Evolutionary conservation across 2,329 filamentous ascomycete genomes (phyloP).

Genomic region (Venturia effusa): DNA sequence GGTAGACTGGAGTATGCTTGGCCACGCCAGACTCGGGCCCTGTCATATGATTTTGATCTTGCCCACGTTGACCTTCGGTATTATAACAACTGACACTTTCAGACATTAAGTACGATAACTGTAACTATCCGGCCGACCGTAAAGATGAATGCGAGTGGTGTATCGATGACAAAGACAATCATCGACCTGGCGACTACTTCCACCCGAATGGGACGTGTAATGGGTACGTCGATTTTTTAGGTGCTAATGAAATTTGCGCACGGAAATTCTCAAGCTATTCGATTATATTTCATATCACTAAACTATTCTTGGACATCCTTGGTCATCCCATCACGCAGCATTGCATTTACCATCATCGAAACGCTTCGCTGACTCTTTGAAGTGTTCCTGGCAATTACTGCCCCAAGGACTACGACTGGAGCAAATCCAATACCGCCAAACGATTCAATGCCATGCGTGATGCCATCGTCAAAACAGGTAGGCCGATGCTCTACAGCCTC

Average conservation of each 20-base stretch:
- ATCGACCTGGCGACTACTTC: conserved; percentile 10
- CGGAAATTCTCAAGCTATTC: not conserved
- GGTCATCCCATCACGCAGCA: conserved; percentile 6
- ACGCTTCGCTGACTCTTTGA: not conserved
- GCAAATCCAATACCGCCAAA: conserved; percentile 33
- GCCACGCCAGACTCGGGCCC: not conserved
- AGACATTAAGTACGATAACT: conserved; percentile 27
- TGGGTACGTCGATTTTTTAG: not conserved
- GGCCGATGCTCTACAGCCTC: conserved; percentile 40
- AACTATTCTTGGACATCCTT: not conserved
- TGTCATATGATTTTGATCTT: not conserved
- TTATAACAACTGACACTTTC: conserved; percentile 11
- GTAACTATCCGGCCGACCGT: conserved; percentile 28
- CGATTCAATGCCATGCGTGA: conserved; percentile 44
- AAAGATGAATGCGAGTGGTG: conserved; percentile 30
- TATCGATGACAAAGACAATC: conserved; percentile 27
- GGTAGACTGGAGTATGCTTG: not conserved
- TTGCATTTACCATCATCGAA: not conserved
- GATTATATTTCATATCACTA: not conserved
- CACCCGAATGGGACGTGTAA: conserved; percentile 33
- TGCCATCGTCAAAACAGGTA: conserved; percentile 33
- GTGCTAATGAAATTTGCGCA: not conserved
- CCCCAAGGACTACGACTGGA: conserved; percentile 41
- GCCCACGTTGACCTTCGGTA: not conserved
- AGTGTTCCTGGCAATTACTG: conserved; percentile 17